Evolutionary conservation across 352 stramenopile species (phyloP).

Genomic region (Peronosclerospora sorghi): DNA sequence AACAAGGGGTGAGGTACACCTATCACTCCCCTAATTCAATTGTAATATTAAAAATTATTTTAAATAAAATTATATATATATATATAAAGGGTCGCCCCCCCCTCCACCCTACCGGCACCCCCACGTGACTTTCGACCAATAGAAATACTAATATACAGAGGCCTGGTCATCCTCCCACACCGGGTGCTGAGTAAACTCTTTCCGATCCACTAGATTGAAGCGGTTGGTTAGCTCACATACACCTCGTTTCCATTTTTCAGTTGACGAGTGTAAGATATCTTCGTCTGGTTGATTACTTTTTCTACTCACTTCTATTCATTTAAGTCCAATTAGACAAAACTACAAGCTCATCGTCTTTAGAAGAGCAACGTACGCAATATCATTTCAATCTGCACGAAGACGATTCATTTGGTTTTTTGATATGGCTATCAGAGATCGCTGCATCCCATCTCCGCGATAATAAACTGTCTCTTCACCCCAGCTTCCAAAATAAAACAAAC

Average conservation of each 20-base stretch:
- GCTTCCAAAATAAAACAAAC: slow-evolving; percentile 16
- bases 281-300: slow-evolving; percentile 85
- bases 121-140: no score
- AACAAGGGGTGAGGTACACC: no score
- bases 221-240: slow-evolving; percentile 58
- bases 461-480: neutral
- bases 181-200: neutral
- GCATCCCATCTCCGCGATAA: slow-evolving; percentile 58
- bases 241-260: slow-evolving; percentile 86
- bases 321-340: slow-evolving; percentile 3
- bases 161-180: no score
- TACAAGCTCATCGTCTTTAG: no score
- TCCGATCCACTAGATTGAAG: slow-evolving; percentile 6
- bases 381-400: slow-evolving; percentile 74
- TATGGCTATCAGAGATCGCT: slow-evolving; percentile 65
- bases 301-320: slow-evolving; percentile 71
- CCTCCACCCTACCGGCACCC: no score
- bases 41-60: no score
- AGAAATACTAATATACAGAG: no score
- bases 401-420: slow-evolving; percentile 79
- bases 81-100: no score
- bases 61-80: no score
- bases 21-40: no score
- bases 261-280: slow-evolving; percentile 83
- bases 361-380: slow-evolving; percentile 74